phyloP scores from a whole-genome alignment of 352 stramenopile species.

The Phytopythium delawarense region DNA sequence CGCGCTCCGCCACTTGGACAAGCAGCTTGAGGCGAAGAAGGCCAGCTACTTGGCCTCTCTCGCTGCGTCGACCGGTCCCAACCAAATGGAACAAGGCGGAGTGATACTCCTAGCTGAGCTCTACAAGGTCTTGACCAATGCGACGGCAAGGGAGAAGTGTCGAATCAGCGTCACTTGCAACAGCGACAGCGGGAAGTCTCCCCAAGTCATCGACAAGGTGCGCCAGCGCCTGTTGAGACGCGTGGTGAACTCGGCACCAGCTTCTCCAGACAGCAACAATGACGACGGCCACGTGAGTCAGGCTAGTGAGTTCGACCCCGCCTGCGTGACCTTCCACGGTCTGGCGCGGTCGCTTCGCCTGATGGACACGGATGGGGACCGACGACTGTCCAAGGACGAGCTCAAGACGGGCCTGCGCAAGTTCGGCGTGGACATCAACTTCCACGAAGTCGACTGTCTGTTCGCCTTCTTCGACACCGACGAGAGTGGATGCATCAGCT shows the following conservation, averaged over 20 bases:
- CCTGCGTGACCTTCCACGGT: constrained; percentile 21
- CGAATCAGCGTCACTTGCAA: background rate
- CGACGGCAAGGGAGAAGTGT: background rate
- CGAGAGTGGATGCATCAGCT: constrained; percentile 58
- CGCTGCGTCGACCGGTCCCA: constrained; percentile 16
- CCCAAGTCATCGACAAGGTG: constrained; percentile 21
- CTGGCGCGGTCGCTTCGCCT: constrained; percentile 38
- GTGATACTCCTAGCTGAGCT: constrained; percentile 24
- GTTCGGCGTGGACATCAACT: constrained; percentile 54
- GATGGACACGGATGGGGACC: constrained; percentile 39
- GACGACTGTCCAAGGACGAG: constrained; percentile 51
- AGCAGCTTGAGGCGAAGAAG: constrained; percentile 32
- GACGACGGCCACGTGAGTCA: background rate
- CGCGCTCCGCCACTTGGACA: constrained; percentile 31
- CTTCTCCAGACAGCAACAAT: constrained; percentile 2
- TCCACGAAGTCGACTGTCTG: constrained; percentile 61
- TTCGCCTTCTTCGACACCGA: constrained; percentile 70
- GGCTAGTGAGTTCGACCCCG: background rate
- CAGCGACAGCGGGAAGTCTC: constrained; percentile 11
- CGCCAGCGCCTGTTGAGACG: constrained; percentile 12
- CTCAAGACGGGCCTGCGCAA: constrained; percentile 48
- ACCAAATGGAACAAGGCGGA: constrained; percentile 6
- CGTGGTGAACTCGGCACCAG: background rate
- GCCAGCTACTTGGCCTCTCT: constrained; percentile 21
- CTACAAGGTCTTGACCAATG: constrained; percentile 10